A percentile compares a stretch with the other conserved stretches of the same genome.
phyloP scores from a whole-genome alignment of 768 basidiomycete species.

The Panaeolus cyanescens region DNA sequence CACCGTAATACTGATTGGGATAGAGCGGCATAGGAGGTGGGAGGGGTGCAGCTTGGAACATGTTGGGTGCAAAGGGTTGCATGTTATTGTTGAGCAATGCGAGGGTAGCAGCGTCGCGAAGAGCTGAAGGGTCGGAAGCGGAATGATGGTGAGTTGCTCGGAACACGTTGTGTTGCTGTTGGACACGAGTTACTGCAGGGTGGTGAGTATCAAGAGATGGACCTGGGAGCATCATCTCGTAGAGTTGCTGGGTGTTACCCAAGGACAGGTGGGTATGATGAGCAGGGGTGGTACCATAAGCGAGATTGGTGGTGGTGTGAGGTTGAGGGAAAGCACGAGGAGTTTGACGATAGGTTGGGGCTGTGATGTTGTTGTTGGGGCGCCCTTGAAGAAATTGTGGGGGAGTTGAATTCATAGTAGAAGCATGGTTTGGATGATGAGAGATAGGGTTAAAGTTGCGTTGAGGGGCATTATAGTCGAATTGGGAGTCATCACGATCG shows the following conservation, averaged over 20 bases:
- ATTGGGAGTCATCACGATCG: constrained; percentile 47
- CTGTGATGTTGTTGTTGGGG: constrained; percentile 46
- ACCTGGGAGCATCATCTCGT: constrained; percentile 76
- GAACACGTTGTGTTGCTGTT: constrained; percentile 78
- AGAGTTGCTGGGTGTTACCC: constrained; percentile 75
- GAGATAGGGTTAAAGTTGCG: constrained; percentile 41
- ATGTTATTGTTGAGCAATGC: constrained; percentile 60
- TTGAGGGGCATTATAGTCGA: constrained; percentile 52
- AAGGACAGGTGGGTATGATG: constrained; percentile 68
- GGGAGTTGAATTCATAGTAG: constrained; percentile 27
- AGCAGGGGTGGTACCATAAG: constrained; percentile 41
- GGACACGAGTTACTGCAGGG: constrained; percentile 72
- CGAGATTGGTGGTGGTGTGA: constrained; percentile 54
- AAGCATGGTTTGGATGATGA: constrained; percentile 19
- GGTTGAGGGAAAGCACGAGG: constrained; percentile 60
- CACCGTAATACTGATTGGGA: constrained; percentile 67
- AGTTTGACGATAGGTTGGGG: constrained; percentile 61
- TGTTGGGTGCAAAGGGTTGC: constrained; percentile 50
- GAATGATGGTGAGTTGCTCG: constrained; percentile 81
- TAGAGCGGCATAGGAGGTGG: constrained; percentile 63
- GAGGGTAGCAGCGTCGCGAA: constrained; percentile 71
- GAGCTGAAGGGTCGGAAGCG: constrained; percentile 76
- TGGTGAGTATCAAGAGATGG: constrained; percentile 58
- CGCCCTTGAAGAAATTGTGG: constrained; percentile 55
- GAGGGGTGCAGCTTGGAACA: constrained; percentile 54